Base-by-base conservation (phyloP, 2,329 filamentous ascomycete genomes). In the Microcyclospora tardicrescens region DNA sequence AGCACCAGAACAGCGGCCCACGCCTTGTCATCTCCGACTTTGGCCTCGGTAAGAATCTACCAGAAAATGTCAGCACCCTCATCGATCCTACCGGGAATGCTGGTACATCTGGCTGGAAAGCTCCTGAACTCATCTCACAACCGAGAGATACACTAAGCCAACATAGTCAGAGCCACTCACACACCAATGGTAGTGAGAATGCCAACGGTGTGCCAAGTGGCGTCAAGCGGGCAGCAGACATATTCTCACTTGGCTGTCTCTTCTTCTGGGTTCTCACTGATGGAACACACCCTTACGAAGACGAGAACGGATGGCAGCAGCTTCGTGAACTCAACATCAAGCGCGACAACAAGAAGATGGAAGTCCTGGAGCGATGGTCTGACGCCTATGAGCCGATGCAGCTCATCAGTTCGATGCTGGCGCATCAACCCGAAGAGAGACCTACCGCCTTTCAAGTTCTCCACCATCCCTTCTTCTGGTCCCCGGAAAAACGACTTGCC, bases 181-280 rank as follows among this genome's bases (percentile, higher is more conserved):
- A 45, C 10, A 44, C 38, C 14, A 73, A 69, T 49, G 68, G 66
- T 32, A 75, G 68, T 27, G 73, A 79, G 43, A 79, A 75, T 46
- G 71, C 51, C 24, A 48, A 44, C 5, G 68, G 72, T 8, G 68
- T 66, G 31, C 40, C 46, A 1, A 79, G 86, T 42, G 82, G 91
- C 37, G 89, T 93, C 6, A 98, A 93, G 34, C 81, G 91, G 34
- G 84, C 91, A 8, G 95, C 96, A 44, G 91, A 98, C 57, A 94
- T 98, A 16, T 98, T 98, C 65, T 94, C 87, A 0, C 73, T 98
- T 28, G 91, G 91, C 1, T 81, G 94, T 38, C 86, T 98, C n/a
- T 98, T 95, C 67, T 96, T 87, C 65, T 98, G 95, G 59, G 87
- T 96, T n/a, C 71, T 98, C 43, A 95, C 89, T 1, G 83, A 86